Evolutionary conservation across 306 rosid species (phyloP).

Genomic region (Rosa persica): DNA sequence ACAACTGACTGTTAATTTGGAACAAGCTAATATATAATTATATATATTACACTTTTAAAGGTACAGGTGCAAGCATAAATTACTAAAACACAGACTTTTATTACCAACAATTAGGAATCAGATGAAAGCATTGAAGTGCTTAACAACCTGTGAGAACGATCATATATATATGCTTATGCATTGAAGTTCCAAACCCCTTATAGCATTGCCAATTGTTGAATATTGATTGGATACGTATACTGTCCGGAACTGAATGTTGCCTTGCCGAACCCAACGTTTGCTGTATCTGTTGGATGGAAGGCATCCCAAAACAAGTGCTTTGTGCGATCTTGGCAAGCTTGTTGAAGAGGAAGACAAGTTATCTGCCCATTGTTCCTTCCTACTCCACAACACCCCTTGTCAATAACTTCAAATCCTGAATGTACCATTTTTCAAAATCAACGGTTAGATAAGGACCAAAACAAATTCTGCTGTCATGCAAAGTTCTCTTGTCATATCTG

Average conservation of each 20-base stretch:
- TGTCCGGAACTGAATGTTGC: constrained; percentile 41
- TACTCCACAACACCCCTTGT: constrained; percentile 93
- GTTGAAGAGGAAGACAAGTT: constrained; percentile 81
- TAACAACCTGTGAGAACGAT: neutral
- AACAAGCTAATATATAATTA: neutral
- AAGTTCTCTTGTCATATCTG: neutral
- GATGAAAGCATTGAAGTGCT: neutral
- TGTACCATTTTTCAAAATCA: constrained; percentile 20
- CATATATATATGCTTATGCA: neutral
- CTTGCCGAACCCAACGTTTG: constrained; percentile 60
- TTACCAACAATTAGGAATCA: neutral
- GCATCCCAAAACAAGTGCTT: constrained; percentile 92
- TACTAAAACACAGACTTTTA: neutral
- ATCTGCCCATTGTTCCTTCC: constrained; percentile 89
- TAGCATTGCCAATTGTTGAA: constrained; percentile 64
- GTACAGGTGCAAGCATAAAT: neutral
- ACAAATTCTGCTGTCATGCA: neutral
- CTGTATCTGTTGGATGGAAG: constrained; percentile 81
- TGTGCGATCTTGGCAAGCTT: constrained; percentile 57
- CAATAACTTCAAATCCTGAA: constrained; percentile 77
- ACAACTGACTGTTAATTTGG: neutral
- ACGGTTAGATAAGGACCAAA: neutral
- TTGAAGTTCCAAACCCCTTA: constrained; percentile 20
- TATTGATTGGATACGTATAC: constrained; percentile 72
- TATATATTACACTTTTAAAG: neutral